These are phyloP conservation scores for Gautieria morchelliformis DNA, from an alignment of 768 basidiomycete genomes.

Conservation along the genomic window DNA sequence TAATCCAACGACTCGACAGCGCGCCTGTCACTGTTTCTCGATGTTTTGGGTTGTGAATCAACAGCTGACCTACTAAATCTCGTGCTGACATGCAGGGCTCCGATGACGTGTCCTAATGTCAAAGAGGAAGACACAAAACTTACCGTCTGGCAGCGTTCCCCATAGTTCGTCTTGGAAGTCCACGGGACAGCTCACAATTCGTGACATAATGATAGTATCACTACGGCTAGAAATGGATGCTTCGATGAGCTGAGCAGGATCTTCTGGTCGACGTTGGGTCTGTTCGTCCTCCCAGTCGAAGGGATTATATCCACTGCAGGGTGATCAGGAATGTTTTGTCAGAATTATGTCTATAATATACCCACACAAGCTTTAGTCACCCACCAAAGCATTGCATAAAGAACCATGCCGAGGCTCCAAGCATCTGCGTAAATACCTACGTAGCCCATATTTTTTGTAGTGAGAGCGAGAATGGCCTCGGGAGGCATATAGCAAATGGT, in stretches of 20 bases:
- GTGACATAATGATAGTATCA: constrained; percentile 55
- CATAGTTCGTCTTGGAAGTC: constrained; percentile 49
- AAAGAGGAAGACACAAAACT: background rate
- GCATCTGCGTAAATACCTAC: constrained; percentile 82
- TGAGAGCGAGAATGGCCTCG: constrained; percentile 72
- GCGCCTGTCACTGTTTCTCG: constrained; percentile 60
- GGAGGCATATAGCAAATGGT: constrained; percentile 81
- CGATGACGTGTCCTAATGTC: constrained; percentile 10
- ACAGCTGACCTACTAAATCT: constrained; percentile 47
- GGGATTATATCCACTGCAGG: constrained; percentile 58
- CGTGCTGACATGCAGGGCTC: constrained; percentile 36
- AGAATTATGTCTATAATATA: background rate
- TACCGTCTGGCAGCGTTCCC: constrained; percentile 51
- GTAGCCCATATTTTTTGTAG: constrained; percentile 54
- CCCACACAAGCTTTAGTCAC: constrained; percentile 20
- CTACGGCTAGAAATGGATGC: constrained; percentile 37
- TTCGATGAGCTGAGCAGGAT: constrained; percentile 16
- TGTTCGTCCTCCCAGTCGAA: constrained; percentile 49
- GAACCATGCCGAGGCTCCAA: constrained; percentile 76
- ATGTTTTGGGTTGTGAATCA: constrained; percentile 43
- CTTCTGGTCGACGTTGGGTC: constrained; percentile 12
- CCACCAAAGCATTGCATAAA: constrained; percentile 79
- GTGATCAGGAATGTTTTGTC: background rate
- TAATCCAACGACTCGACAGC: constrained; percentile 58
- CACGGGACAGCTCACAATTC: constrained; percentile 55